Evolutionary conservation across 2,329 filamentous ascomycete species (phyloP).

Genomic region (Penicillium sp.): DNA sequence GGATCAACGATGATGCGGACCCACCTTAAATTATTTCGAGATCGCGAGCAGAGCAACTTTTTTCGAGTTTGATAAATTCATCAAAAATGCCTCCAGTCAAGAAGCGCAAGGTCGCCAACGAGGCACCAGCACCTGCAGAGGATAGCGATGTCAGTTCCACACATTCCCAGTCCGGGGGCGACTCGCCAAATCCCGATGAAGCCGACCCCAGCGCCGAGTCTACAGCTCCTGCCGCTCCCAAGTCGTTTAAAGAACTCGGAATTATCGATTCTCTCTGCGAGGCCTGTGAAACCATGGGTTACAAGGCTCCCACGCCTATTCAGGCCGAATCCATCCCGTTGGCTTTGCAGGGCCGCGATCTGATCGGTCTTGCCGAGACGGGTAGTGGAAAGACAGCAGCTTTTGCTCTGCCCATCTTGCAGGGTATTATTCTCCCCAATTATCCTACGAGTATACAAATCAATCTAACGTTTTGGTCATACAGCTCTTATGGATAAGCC

Average conservation of each 20-base stretch:
- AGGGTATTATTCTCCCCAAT: slow-evolving; percentile 42
- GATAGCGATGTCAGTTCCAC: slow-evolving; percentile 25
- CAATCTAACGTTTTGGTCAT: not conserved
- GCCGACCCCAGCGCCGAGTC: not conserved
- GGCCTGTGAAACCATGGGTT: slow-evolving; percentile 77
- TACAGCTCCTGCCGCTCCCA: slow-evolving; percentile 24
- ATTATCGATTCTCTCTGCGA: slow-evolving; percentile 86
- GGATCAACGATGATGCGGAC: slow-evolving; percentile 40
- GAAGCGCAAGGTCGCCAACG: slow-evolving; percentile 40
- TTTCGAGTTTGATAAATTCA: slow-evolving; percentile 3
- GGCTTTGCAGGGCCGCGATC: slow-evolving; percentile 75
- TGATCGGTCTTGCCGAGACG: slow-evolving; percentile 93
- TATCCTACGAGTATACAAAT: too few relatives aligned
- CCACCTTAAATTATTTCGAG: slow-evolving; percentile 33
- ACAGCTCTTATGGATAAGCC: slow-evolving; percentile 79
- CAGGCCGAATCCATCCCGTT: slow-evolving; percentile 80
- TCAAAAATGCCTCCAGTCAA: slow-evolving; percentile 39
- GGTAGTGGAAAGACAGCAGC: slow-evolving; percentile 95
- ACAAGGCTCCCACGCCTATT: slow-evolving; percentile 84
- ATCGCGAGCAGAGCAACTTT: slow-evolving; percentile 13
- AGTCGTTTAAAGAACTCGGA: slow-evolving; percentile 59
- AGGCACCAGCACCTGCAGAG: slow-evolving; percentile 21
- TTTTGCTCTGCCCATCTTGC: slow-evolving; percentile 88
- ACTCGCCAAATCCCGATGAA: slow-evolving; percentile 9
- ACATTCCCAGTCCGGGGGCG: slow-evolving; percentile 14